Base-by-base conservation (phyloP, 2,329 filamentous ascomycete species). In the Fusarium nanum region DNA sequence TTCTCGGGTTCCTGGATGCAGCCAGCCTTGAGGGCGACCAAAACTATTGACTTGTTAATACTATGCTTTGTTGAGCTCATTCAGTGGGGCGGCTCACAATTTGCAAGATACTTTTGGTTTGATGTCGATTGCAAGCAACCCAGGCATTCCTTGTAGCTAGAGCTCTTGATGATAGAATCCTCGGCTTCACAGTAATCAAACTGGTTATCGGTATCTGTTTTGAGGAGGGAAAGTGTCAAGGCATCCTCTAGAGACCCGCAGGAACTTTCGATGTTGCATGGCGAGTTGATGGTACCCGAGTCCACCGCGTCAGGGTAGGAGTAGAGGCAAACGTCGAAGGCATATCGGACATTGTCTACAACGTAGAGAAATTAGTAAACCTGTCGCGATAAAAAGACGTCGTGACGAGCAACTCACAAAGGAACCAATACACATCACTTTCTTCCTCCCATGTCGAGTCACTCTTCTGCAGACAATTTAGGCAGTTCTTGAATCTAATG, bases 341-440 rank as follows among this genome's bases (percentile, higher is more conserved):
- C 75, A 48, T 84, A 87, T 40, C 85, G 80, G 1, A 87, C 37
- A 48, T 87, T 87, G 64, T 87, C 85, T 86, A 14, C n/a, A 10
- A 9, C 18, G 46, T 9, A 11, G 5, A 18, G 12, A 3, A 5
- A 12, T 52, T 11, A 58, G 37, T 2, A n/a, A 32, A 13, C 5
- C n/a, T n/a, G 27, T 11, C 28, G 1, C 30, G 4, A 16, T 4
- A 32, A 30, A 23, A 7, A 13, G 20, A 8, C 13, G 11, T 12
- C 10, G 30, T 9, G 30, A 23, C n/a, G 13, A 16, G 3, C 25
- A 47, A 53, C 82, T 75, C 81, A 87, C 85, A 86, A 30, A 87
- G 62, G 59, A 83, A 84, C 83, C 81, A 86, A 6, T 76, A 75
- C 1, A 81, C 54, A 5, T 71, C 68, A 2, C 68, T 68, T 5